Evolutionary conservation across 2,329 filamentous ascomycete genomes (phyloP), one percentile per base, ranked within the genome.

Genomic region (Cordyceps pruinosa): DNA sequence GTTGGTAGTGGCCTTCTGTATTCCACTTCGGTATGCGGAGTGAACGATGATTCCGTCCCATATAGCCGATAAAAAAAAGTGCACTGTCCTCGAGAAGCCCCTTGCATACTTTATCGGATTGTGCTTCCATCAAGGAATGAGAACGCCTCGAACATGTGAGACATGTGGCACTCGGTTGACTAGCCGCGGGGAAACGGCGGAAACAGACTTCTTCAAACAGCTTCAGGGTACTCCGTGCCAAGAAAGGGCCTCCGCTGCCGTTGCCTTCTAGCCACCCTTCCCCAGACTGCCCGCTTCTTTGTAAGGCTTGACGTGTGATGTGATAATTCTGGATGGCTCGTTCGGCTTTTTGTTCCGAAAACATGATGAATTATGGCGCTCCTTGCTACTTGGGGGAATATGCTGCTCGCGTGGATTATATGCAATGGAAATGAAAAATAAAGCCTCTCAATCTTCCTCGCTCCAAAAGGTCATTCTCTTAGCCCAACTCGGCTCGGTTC

Each of bases 401-500:
- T 54, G 19, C 15, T 19, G 26, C 17, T 13, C 17, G 26, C 25
- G 17, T n/a, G 2, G 13, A 32, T 52, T 19, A 25, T 25, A n/a
- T 21, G 32, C 28, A 35, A 41, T 41, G 34, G 8, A 41, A 32
- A 10, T 13, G 34, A 48, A 32, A 47, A 32, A 48, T 3, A 34
- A 17, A 17, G 10, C 12, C 49, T 4, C 19, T 6, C 12, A 28
- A 3, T 32, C 5, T 32, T 42, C 21, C 4, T 12, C n/a, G 1
- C 13, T 41, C 5, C 37, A 17, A 26, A 42, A 32, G n/a, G n/a
- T 4, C 50, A 9, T 8, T 8, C 9, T 32, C 12, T 49, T 21
- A 58, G 26, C 30, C 41, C 30, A 58, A 10, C 34, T 58, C 56
- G n/a, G 56, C 56, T 26, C 41, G 48, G 25, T 58, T 53, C 17